Conservation (phyloP, 1,139 yeast genomes). For the Candida glucosophila region DNA sequence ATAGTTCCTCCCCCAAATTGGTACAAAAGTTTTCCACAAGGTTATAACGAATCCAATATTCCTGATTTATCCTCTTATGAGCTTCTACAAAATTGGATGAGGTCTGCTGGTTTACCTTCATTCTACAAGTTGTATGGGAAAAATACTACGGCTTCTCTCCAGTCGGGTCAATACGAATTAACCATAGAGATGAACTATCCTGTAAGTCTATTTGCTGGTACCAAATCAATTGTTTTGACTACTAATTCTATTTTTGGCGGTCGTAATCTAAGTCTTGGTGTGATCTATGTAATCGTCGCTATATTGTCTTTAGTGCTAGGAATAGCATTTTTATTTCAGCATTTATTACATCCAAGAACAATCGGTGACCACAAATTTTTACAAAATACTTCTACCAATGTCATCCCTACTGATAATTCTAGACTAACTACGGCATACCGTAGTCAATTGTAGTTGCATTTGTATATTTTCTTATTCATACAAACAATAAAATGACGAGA, state of each 20-base stretch:
- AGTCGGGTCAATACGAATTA: slow-evolving; percentile 52
- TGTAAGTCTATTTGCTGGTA: slow-evolving; percentile 58
- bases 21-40: slow-evolving; percentile 57
- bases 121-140: slow-evolving; percentile 60
- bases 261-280: slow-evolving; percentile 56
- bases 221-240: slow-evolving; percentile 57
- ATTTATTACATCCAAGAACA: slow-evolving; percentile 37
- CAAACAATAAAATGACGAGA: too few relatives aligned
- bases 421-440: too few relatives aligned
- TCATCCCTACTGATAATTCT: too few relatives aligned
- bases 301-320: slow-evolving; percentile 41
- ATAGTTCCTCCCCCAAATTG: slow-evolving; percentile 78
- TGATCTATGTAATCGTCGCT: slow-evolving; percentile 60
- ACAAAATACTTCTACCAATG: slow-evolving; percentile 17
- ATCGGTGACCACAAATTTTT: slow-evolving; percentile 39
- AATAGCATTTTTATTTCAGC: slow-evolving; percentile 36
- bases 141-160: slow-evolving; percentile 40
- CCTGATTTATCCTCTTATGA: slow-evolving; percentile 51
- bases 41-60: slow-evolving; percentile 57
- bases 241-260: slow-evolving; percentile 68
- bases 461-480: too few relatives aligned
- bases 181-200: slow-evolving; percentile 63
- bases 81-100: slow-evolving; percentile 86
- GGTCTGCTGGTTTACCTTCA: slow-evolving; percentile 69
- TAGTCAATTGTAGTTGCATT: too few relatives aligned